These are phyloP conservation scores for Avena eriantha DNA, from an alignment of 176 grass and related monocot species.

Conservation along the genomic window DNA sequence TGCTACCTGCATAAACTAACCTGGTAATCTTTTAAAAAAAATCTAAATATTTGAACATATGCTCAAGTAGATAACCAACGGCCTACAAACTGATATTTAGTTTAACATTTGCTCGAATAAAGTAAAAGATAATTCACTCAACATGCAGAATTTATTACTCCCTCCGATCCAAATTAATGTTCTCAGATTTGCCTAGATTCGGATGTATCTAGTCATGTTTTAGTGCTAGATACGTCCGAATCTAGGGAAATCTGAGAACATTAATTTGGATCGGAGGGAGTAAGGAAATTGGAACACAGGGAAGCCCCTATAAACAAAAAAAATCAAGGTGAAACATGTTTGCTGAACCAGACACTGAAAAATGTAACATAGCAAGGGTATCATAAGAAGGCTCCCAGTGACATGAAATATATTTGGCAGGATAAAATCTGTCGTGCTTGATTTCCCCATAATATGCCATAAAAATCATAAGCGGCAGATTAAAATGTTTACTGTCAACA, in stretches of 20 bases:
- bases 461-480: not conserved
- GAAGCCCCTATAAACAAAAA: slow-evolving; percentile 1
- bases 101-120: not conserved
- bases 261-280: too few relatives aligned
- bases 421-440: not conserved
- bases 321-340: slow-evolving; percentile 12
- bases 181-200: too few relatives aligned
- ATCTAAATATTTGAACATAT: slow-evolving; percentile 7
- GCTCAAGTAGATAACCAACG: not conserved
- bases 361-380: slow-evolving; percentile 15
- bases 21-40: not conserved
- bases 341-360: not conserved
- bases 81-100: not conserved
- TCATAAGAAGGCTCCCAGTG: not conserved
- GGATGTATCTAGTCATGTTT: too few relatives aligned
- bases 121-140: not conserved
- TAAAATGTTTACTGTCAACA: not conserved
- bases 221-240: too few relatives aligned
- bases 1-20: not conserved
- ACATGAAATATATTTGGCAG: not conserved
- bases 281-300: not conserved
- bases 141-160: not conserved
- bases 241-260: too few relatives aligned
- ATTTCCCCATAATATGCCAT: not conserved
- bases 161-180: too few relatives aligned